Evolutionary conservation across 768 basidiomycete species (phyloP), one percentile per base, ranked within the genome.

Genomic region (Lentinula lateritia): DNA sequence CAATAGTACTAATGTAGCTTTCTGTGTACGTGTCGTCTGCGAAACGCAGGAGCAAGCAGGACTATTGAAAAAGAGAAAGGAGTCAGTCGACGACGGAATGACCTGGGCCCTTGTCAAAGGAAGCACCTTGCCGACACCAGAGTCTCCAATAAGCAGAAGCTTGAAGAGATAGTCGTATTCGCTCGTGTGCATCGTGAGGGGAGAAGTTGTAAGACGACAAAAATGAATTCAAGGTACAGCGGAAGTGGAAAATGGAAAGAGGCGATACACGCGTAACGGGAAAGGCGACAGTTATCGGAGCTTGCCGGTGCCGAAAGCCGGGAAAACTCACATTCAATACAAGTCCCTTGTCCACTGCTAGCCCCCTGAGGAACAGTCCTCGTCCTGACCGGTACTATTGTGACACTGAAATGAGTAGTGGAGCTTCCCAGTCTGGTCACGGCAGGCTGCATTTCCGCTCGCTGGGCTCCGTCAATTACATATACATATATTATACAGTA

Each of bases 1-100:
- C 97, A 75, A 98, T 98, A 42, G 96, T 98, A 62, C 89, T 92
- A 72, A 98, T 95, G 76, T 96, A 98, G 68, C 91, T 93, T 74
- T 96, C 94, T 57, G 96, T 97, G 81, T 95, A 98, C 55, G 94
- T 92, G 75, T 98, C 96, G 76, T 98, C 96, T 63, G 92, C 91
- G 69, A 94, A 94, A 73, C 93, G 93, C 66, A 94, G 83, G 65
- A 94, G 87, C 67, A 94, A 80, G 78, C 92, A 94, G 52, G 95
- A 98, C 89, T 98, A 62, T 50, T 65, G 63, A 66, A 68, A 66
- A 69, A 68, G 65, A 64, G 62, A 58, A 66, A 65, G 62, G 61
- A 66, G 61, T 60, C 34, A 46, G 50, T 52, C 18, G 20, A 18
- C 43, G 36, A 34, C 59, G 64, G 45, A 54, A 3, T 5, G 32